Conservation (phyloP, 257 asterid species). For the Forsythia suspensa region DNA sequence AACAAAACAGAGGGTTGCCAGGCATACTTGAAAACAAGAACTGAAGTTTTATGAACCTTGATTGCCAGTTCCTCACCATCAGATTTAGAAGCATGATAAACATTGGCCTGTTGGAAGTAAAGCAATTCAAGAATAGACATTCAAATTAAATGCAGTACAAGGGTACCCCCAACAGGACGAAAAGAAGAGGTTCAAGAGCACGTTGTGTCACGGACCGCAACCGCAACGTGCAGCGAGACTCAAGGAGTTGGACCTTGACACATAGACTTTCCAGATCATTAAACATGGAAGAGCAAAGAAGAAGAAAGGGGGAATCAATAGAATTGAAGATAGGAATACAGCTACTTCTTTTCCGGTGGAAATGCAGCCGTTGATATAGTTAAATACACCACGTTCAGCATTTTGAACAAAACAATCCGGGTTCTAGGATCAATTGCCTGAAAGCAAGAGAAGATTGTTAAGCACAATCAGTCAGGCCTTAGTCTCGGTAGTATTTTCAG, state of each 20-base stretch:
- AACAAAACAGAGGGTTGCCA: constrained; percentile 19
- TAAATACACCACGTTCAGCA: constrained; percentile 83
- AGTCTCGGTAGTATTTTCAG: no score
- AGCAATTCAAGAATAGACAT: no score
- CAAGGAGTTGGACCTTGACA: no score
- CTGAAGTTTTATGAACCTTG: constrained; percentile 91
- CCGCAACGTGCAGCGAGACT: no score
- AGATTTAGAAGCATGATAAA: constrained; percentile 87
- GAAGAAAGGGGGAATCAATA: no score
- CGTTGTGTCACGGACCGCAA: no score
- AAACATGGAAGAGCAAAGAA: no score
- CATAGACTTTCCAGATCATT: no score
- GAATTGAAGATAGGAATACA: no score
- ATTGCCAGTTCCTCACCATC: constrained; percentile 90
- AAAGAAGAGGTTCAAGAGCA: no score
- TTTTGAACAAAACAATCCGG: constrained; percentile 92
- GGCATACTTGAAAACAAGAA: constrained; percentile 88
- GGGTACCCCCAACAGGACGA: no score
- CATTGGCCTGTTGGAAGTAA: constrained; percentile 69
- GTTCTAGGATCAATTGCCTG: constrained; percentile 99
- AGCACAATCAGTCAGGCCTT: not conserved
- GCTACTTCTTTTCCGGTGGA: constrained; percentile 98
- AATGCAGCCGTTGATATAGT: constrained; percentile 93
- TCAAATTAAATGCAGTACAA: no score
- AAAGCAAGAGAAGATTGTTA: constrained; percentile 25